Base-by-base conservation (phyloP, 306 rosid species). In the Datisca glomerata region DNA sequence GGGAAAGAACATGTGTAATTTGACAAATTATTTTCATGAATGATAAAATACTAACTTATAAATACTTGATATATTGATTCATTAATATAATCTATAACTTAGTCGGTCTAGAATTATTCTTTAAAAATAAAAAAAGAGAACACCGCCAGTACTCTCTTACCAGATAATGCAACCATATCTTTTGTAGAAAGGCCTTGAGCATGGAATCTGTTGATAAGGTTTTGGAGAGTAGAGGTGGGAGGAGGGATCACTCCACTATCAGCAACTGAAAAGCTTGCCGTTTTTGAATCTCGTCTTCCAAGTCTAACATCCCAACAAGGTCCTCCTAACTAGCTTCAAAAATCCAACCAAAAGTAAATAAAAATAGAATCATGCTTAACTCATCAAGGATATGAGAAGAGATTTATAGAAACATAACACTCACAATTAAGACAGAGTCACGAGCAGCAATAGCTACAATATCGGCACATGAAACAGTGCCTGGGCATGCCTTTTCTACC, bases 91-190 rank as follows among this genome's bases (percentile, higher is more conserved):
- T 29, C 2, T 10, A 29, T 29, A 29, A 29, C 35, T 29, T n/a
- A 9, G 12, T 8, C 12, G 35, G 0, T 29, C 12, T 29, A 1
- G 2, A 29, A 29, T n/a, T n/a, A n/a, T n/a, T n/a, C n/a, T n/a
- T n/a, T n/a, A n/a, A n/a, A n/a, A n/a, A 29, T 29, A 2, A 29
- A 18, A 36, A 7, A 24, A 12, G 15, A 28, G 24, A 29, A n/a
- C n/a, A n/a, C n/a, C n/a, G n/a, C n/a, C n/a, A n/a, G n/a, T n/a
- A n/a, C n/a, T n/a, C n/a, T n/a, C 21, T 34, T 53, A 86, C 96
- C 96, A 12, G 96, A 81, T 61, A 86, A 69, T 47, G 94, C 94
- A 55, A 82, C 91, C 81, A 86, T 44, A 60, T 86, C 92, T 16
- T 24, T 59, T 8, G 27, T 40, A 48, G 86, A 70, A 43, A 86